These are phyloP conservation scores for Mycosarcoma mackinlayi DNA, from an alignment of 1,284 basidiomycete species.

Conservation along the genomic window DNA sequence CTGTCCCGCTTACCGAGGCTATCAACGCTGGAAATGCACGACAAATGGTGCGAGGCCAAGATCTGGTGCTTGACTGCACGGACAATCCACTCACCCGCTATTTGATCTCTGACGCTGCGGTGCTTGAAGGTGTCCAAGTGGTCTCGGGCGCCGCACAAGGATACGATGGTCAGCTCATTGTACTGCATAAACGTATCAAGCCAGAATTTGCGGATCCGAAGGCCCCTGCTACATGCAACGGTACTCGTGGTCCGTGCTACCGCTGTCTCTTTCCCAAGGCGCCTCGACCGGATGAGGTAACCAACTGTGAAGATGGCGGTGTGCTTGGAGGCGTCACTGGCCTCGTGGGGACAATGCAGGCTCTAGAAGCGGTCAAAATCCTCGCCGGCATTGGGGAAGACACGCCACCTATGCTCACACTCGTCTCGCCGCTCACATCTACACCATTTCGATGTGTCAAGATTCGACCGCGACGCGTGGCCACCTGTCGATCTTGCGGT, in stretches of 20 bases:
- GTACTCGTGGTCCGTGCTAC: conserved; percentile 83
- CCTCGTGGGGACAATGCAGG: conserved; percentile 89
- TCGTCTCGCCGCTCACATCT: conserved; percentile 78
- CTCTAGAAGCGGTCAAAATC: conserved; percentile 83
- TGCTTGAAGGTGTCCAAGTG: conserved; percentile 79
- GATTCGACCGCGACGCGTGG: conserved; percentile 72
- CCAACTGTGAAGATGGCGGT: conserved; percentile 87
- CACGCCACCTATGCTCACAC: conserved; percentile 74
- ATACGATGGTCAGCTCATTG: conserved; percentile 83
- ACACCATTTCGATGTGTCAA: conserved; percentile 85
- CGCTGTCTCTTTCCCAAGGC: conserved; percentile 85
- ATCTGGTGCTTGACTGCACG: conserved; percentile 91
- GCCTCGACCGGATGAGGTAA: conserved; percentile 61
- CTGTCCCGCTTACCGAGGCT: conserved; percentile 31
- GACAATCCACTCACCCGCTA: conserved; percentile 94
- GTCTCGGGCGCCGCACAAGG: conserved; percentile 93
- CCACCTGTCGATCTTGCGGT: conserved; percentile 60
- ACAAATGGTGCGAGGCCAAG: conserved; percentile 61
- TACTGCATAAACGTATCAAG: conserved; percentile 54
- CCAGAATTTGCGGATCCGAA: conserved; percentile 27
- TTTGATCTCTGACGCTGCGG: conserved; percentile 90
- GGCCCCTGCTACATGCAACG: background rate
- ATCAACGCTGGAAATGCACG: conserved; percentile 55
- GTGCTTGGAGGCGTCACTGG: conserved; percentile 91
- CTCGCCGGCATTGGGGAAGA: conserved; percentile 56